These are phyloP conservation scores for Eimeria mitis DNA, from an alignment of 169 alveolate genomes.

Conservation along the genomic window DNA sequence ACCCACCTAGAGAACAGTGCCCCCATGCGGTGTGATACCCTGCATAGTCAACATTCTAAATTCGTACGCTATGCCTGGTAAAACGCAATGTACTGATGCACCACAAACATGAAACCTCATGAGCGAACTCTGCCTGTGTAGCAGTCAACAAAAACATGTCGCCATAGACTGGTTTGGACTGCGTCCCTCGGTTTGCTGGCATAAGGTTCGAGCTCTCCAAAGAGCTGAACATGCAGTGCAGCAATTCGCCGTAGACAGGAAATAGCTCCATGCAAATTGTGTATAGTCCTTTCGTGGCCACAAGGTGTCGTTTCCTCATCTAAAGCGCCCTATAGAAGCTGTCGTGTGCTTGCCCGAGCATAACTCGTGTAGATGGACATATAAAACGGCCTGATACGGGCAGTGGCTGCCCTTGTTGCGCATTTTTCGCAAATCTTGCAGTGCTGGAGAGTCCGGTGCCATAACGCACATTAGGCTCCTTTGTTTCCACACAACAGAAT, in stretches of 20 bases:
- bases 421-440: not conserved
- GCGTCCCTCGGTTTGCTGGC: not conserved
- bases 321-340: not conserved
- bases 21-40: not conserved
- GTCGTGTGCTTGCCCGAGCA: not conserved
- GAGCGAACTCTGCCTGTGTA: not conserved
- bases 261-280: not conserved
- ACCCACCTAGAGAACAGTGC: not conserved
- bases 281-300: not conserved
- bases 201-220: not conserved
- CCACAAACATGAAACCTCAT: not conserved
- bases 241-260: not conserved
- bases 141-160: not conserved
- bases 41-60: not conserved
- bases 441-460: not conserved
- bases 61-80: not conserved
- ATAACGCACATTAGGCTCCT: not conserved
- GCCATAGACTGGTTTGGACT: not conserved
- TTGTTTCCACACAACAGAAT: not conserved
- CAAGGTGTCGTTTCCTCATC: not conserved
- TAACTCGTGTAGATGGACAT: not conserved
- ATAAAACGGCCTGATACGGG: not conserved
- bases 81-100: not conserved
- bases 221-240: not conserved
- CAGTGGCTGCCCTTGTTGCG: not conserved